Conservation (phyloP, 1,139 yeast species). For the Blastobotrys petasosporus region DNA sequence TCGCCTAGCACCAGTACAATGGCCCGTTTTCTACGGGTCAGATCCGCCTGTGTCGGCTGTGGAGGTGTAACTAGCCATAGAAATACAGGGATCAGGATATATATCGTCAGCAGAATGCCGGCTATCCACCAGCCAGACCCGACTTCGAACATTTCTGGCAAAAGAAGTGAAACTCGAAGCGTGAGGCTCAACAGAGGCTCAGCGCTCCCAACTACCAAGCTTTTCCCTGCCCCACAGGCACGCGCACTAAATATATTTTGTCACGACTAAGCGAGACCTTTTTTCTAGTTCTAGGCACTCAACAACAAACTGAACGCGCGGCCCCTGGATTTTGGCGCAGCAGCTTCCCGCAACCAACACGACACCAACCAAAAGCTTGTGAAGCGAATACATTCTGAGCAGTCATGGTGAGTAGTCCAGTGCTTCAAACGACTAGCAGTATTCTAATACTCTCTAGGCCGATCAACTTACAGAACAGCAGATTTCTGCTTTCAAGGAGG, state of each 20-base stretch:
- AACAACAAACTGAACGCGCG: conserved; percentile 2
- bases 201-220: not conserved
- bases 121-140: conserved; percentile 13
- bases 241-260: not conserved
- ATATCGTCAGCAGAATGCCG: conserved; percentile 22
- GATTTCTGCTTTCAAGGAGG: conserved; percentile 95
- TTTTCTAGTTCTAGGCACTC: not conserved
- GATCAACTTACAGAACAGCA: conserved; percentile 93
- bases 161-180: not conserved
- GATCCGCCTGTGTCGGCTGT: conserved; percentile 18
- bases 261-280: not conserved
- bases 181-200: not conserved
- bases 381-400: not conserved
- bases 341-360: not conserved
- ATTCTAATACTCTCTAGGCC: no score
- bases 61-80: conserved; percentile 26
- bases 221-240: not conserved
- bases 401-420: not conserved
- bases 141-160: no score
- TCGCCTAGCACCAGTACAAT: conserved; percentile 87
- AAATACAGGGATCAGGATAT: conserved; percentile 28
- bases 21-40: conserved; percentile 43
- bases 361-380: not conserved
- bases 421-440: not conserved
- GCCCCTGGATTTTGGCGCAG: not conserved